Evolutionary conservation across 371 early-diverging fungal species (phyloP), one percentile per base, ranked within the genome.

Genomic region (Rhizopus microsporus): DNA sequence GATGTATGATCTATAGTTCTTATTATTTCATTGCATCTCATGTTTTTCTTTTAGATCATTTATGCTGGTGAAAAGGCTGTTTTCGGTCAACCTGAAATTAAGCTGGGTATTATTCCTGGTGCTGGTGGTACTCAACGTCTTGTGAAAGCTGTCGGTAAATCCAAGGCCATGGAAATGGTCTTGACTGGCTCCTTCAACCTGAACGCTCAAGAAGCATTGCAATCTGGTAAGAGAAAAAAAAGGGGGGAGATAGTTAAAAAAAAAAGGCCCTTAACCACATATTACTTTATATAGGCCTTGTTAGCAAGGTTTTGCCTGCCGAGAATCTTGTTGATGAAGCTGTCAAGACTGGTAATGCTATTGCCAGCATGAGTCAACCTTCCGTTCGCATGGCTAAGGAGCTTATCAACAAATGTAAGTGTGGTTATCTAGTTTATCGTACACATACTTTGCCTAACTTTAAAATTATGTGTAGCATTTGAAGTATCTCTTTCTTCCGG

Each of bases 71-170:
- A 95, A 51, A 92, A 88, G 64, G 99, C 99, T 39, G 87, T 89
- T 52, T 98, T 98, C 74, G 97, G 96, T 38, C 99, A 98, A 77
- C 99, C 99, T 34, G 99, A 98, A 69, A 98, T 98, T 79, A 98
- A 93, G 77, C 86, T 98, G 56, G 99, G 97, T 67, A 88, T 90
- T 35, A 95, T 98, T 56, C 97, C 95, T 69, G 85, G 91, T 57
- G 94, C 92, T 46, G 93, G 94, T 59, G 94, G 93, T 60, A 92
- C 92, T 35, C 93, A 94, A 74, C 88, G 99, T 57, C 84, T 98
- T 67, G 90, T 92, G 55, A 87, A 87, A 68, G 97, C 95, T 42
- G 88, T 98, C 62, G 99, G 99, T 65, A 98, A 98, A 82, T 90
- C 95, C 51, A 96, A 95, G 87, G 96, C 98, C 44, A 98, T 98